Evolutionary conservation across 768 basidiomycete species (phyloP).

Genomic region (Mycena maculata): DNA sequence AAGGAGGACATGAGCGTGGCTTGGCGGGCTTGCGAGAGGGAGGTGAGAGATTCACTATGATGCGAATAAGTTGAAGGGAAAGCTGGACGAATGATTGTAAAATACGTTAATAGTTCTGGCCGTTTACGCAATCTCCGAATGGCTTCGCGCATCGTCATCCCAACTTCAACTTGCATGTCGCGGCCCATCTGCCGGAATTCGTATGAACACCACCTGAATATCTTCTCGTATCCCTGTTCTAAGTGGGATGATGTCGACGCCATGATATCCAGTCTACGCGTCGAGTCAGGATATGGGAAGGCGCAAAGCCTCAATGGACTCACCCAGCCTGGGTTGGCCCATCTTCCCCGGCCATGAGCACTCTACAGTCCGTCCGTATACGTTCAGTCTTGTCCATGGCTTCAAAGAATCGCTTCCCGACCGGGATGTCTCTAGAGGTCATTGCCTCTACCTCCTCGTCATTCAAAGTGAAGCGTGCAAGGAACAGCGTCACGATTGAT

Average conservation of each 20-base stretch:
- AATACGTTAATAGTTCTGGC: slow-evolving; percentile 81
- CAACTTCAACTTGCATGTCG: slow-evolving; percentile 80
- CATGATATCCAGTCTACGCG: slow-evolving; percentile 87
- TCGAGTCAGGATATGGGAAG: neutral
- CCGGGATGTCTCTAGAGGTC: slow-evolving; percentile 80
- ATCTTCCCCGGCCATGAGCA: slow-evolving; percentile 88
- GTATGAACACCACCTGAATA: slow-evolving; percentile 85
- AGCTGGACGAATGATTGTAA: slow-evolving; percentile 10
- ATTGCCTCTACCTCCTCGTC: slow-evolving; percentile 80
- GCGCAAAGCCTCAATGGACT: slow-evolving; percentile 28
- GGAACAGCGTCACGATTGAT: slow-evolving; percentile 82
- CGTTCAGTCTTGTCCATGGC: slow-evolving; percentile 89
- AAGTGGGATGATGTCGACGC: slow-evolving; percentile 81
- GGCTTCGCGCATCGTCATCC: slow-evolving; percentile 72
- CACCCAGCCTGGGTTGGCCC: slow-evolving; percentile 84
- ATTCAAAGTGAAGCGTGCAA: slow-evolving; percentile 86
- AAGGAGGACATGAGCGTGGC: slow-evolving; percentile 84
- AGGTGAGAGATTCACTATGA: slow-evolving; percentile 72
- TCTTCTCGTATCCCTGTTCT: slow-evolving; percentile 91
- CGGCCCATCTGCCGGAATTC: slow-evolving; percentile 86
- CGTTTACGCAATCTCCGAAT: slow-evolving; percentile 79
- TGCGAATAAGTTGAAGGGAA: slow-evolving; percentile 2
- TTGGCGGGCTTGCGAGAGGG: slow-evolving; percentile 87
- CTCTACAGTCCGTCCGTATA: slow-evolving; percentile 86
- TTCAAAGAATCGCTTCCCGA: slow-evolving; percentile 80